Evolutionary conservation across 2,329 filamentous ascomycete species (phyloP).

Genomic region (Lizonia empirigonia): DNA sequence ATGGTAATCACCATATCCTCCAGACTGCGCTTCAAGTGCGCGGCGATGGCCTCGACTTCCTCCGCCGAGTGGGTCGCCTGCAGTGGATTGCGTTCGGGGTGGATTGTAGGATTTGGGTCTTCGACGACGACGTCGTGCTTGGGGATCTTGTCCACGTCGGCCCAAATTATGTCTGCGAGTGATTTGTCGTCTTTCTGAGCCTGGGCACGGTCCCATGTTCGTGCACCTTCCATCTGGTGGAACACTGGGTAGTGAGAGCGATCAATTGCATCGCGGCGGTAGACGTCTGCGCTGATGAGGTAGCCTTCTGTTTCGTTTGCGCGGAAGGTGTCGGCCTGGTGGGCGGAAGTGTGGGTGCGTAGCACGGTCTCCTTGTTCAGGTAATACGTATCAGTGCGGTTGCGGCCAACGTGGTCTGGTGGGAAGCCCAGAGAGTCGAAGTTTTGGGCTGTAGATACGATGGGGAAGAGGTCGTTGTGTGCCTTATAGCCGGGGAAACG

Average conservation of each 20-base stretch:
- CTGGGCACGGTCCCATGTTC: slow-evolving; percentile 78
- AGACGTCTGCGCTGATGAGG: slow-evolving; percentile 92
- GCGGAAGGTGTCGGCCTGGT: slow-evolving; percentile 83
- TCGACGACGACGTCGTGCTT: slow-evolving; percentile 77
- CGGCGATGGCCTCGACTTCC: slow-evolving; percentile 81
- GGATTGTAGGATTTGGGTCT: slow-evolving; percentile 79
- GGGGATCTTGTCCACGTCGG: slow-evolving; percentile 73
- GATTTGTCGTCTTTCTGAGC: slow-evolving; percentile 53
- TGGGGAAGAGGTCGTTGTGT: slow-evolving; percentile 79
- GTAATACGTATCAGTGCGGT: slow-evolving; percentile 93
- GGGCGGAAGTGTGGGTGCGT: slow-evolving; percentile 91
- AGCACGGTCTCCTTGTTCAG: slow-evolving; percentile 82
- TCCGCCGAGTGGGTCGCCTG: slow-evolving; percentile 75
- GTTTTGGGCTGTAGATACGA: slow-evolving; percentile 85
- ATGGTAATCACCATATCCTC: slow-evolving; percentile 90
- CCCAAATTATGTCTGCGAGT: slow-evolving; percentile 68
- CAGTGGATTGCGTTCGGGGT: slow-evolving; percentile 80
- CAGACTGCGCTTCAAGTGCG: slow-evolving; percentile 85
- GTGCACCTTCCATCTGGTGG: slow-evolving; percentile 97
- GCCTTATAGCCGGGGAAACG: slow-evolving; percentile 79
- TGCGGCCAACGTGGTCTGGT: slow-evolving; percentile 82
- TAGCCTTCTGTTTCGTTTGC: slow-evolving; percentile 76
- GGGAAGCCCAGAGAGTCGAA: slow-evolving; percentile 98
- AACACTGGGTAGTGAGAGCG: slow-evolving; percentile 95
- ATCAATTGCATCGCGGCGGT: slow-evolving; percentile 92